Percentiles rank a stretch among this genome's conserved stretches.
Conservation (phyloP, 2,329 filamentous ascomycete genomes). For the Phaeophleospora eucalypticola region DNA sequence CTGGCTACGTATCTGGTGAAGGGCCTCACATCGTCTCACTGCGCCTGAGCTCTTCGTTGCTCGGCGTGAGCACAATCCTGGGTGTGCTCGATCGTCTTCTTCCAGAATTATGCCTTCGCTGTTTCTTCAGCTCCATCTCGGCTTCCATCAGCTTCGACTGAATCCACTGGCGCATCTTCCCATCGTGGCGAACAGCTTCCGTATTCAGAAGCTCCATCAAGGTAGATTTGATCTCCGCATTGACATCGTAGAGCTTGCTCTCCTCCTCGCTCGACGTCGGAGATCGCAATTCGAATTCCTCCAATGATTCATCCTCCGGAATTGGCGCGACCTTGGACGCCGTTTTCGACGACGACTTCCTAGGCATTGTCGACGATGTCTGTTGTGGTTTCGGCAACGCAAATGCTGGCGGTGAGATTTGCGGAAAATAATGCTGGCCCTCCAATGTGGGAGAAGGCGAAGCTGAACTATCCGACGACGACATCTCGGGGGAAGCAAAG, state of each 20-base stretch:
- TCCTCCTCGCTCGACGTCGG: conserved; percentile 10
- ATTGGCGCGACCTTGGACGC: conserved; percentile 19
- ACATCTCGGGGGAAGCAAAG: conserved; percentile 19
- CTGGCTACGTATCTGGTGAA: no score
- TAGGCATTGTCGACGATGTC: conserved; percentile 4
- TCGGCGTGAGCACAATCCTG: conserved; percentile 12
- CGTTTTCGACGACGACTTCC: neutral
- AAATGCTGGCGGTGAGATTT: conserved; percentile 31
- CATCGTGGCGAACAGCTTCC: conserved; percentile 46
- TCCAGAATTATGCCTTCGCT: conserved; percentile 22
- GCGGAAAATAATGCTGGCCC: conserved; percentile 5
- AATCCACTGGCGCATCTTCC: conserved; percentile 47
- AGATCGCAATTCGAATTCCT: conserved; percentile 9
- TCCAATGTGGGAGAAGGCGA: conserved; percentile 21
- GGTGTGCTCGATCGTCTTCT: conserved; percentile 18
- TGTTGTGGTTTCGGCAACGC: conserved; percentile 13
- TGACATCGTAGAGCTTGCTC: conserved; percentile 46
- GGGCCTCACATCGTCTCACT: neutral
- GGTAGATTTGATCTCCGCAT: conserved; percentile 51
- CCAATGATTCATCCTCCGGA: conserved; percentile 19
- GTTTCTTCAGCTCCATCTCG: conserved; percentile 47
- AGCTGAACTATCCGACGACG: conserved; percentile 23
- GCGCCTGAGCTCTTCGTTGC: neutral
- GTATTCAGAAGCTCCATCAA: conserved; percentile 54
- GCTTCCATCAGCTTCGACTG: conserved; percentile 52